These are phyloP conservation scores for Saraca asoca DNA, from an alignment of 331 rosid species.

Conservation along the genomic window DNA sequence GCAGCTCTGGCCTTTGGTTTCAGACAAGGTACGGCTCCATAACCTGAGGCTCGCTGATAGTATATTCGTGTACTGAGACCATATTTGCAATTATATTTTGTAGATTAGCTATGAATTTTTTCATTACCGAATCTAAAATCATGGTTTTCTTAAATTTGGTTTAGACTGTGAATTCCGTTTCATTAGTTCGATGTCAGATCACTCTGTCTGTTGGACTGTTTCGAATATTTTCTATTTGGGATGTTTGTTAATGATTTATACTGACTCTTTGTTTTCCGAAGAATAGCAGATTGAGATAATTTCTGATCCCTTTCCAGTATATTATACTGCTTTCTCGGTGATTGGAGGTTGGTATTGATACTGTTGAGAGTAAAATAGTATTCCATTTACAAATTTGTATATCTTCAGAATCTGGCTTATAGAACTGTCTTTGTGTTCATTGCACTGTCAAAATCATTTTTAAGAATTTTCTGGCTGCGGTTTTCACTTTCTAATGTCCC, in stretches of 20 bases:
- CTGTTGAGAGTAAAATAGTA: constrained; percentile 3
- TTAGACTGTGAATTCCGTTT: constrained; percentile 43
- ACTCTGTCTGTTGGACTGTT: constrained; percentile 39
- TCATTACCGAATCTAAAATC: constrained; percentile 6
- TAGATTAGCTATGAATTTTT: background rate
- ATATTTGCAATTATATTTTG: constrained; percentile 12
- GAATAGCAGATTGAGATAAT: constrained; percentile 44
- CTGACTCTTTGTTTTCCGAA: constrained; percentile 37
- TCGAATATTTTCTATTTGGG: constrained; percentile 30
- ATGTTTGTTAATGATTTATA: constrained; percentile 26
- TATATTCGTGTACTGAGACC: constrained; percentile 20
- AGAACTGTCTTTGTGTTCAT: constrained; percentile 22
- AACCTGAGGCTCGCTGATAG: constrained; percentile 34
- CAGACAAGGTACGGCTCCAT: constrained; percentile 38
- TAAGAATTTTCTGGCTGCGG: background rate
- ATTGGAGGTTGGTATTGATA: constrained; percentile 38
- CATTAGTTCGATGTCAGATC: constrained; percentile 58
- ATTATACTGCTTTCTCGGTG: constrained; percentile 15
- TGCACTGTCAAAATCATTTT: background rate
- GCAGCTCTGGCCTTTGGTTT: constrained; percentile 14
- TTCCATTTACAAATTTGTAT: background rate
- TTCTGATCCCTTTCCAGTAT: constrained; percentile 9
- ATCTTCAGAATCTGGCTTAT: constrained; percentile 1
- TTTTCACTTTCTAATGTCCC: background rate
- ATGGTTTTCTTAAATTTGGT: too few species aligned